phyloP scores from a whole-genome alignment of 108 stramenopile species.

The Tribonema minus region DNA sequence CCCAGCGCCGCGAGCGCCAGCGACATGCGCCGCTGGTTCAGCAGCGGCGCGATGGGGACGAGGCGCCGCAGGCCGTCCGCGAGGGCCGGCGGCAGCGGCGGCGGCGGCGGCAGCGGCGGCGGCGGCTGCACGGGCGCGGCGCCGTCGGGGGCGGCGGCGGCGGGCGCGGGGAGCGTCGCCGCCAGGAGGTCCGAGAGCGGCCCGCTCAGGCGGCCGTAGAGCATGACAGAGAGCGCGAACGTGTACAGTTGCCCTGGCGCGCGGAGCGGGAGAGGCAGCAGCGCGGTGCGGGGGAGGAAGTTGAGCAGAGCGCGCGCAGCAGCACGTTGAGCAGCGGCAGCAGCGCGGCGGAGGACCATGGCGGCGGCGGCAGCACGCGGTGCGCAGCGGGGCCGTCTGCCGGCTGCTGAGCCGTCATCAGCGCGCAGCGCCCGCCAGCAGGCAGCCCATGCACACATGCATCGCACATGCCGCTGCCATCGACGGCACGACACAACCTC shows the following conservation, averaged over 20 bases:
- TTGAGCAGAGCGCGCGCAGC: too few species aligned
- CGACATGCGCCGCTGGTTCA: not conserved
- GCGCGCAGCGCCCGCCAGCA: too few species aligned
- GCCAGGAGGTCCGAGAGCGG: not conserved
- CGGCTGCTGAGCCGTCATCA: too few species aligned
- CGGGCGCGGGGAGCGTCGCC: not conserved
- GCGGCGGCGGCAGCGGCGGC: not conserved
- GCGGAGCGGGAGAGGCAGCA: not conserved
- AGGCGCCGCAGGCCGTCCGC: not conserved
- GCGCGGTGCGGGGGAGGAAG: too few species aligned
- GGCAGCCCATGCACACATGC: too few species aligned
- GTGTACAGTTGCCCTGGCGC: not conserved
- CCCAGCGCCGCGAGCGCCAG: too few species aligned
- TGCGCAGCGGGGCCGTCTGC: too few species aligned
- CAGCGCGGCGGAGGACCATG: too few species aligned
- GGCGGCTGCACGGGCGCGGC: not conserved
- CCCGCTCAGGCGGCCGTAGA: not conserved
- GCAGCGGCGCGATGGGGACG: not conserved
- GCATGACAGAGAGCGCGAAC: not conserved
- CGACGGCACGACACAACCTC: too few species aligned
- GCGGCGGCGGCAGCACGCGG: too few species aligned
- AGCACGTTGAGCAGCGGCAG: too few species aligned
- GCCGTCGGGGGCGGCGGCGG: not conserved
- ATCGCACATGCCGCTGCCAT: too few species aligned
- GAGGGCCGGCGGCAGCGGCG: not conserved